phyloP scores from a whole-genome alignment of 2,329 filamentous ascomycete genomes.

The Ceratocystis eucalypticola region DNA sequence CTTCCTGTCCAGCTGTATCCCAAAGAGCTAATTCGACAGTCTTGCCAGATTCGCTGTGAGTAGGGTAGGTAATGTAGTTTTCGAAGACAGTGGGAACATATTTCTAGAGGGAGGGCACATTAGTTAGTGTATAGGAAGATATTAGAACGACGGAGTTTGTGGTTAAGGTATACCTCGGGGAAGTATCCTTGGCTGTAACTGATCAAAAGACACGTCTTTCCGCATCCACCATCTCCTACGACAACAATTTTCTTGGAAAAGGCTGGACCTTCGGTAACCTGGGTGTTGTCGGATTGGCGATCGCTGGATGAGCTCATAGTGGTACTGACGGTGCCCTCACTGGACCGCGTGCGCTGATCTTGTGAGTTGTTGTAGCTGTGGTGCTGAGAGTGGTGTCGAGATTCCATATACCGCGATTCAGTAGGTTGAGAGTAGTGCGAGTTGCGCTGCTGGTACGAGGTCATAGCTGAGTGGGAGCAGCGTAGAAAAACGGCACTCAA shows the following conservation, averaged over 20 bases:
- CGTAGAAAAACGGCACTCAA: conserved; percentile 5
- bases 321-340: conserved; percentile 83
- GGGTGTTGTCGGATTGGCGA: conserved; percentile 65
- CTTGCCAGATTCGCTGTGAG: conserved; percentile 76
- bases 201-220: conserved; percentile 96
- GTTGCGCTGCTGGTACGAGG: conserved; percentile 18
- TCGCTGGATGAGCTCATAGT: conserved; percentile 62
- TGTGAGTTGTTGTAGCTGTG: conserved; percentile 37
- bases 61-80: conserved; percentile 98
- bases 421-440: conserved; percentile 17
- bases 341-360: conserved; percentile 51
- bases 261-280: conserved; percentile 76
- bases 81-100: conserved; percentile 98
- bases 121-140: too few species aligned
- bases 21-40: conserved; percentile 92
- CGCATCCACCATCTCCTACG: conserved; percentile 92
- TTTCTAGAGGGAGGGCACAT: conserved; percentile 50
- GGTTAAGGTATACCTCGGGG: conserved; percentile 56
- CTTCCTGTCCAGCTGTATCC: conserved; percentile 97
- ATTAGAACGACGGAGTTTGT: too few species aligned
- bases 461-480: conserved; percentile 12
- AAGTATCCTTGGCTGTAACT: conserved; percentile 99
- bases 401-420: conserved; percentile 13
- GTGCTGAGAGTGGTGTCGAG: conserved; percentile 14
- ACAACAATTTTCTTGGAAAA: conserved; percentile 99